phyloP scores from a whole-genome alignment of 495 filamentous ascomycete species.

The Durotheca rogersii region DNA sequence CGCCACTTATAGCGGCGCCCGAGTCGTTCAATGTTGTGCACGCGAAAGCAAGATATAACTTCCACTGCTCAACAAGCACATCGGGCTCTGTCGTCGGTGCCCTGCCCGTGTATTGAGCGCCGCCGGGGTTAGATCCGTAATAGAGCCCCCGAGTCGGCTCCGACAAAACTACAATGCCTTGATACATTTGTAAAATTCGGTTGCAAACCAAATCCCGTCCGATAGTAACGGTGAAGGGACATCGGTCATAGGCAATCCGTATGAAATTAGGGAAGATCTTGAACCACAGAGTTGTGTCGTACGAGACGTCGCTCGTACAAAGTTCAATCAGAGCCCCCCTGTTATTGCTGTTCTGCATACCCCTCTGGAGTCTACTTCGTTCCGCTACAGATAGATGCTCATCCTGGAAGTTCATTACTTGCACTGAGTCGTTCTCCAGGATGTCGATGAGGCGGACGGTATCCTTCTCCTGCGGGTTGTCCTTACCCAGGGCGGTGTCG shows the following conservation, averaged over 20 bases:
- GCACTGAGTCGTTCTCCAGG: conserved; percentile 82
- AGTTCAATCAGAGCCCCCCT: conserved; percentile 89
- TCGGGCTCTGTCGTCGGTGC: conserved; percentile 77
- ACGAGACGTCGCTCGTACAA: conserved; percentile 91
- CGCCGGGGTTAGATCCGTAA: conserved; percentile 48
- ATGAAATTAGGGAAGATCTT: conserved; percentile 97
- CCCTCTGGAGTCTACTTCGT: conserved; percentile 86
- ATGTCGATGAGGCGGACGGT: conserved; percentile 78
- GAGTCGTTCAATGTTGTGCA: conserved; percentile 92
- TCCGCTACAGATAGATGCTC: conserved; percentile 90
- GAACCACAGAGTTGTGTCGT: conserved; percentile 94
- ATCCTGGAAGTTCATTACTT: conserved; percentile 89
- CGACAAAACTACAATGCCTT: conserved; percentile 72
- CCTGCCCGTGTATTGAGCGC: conserved; percentile 49
- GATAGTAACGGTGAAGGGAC: conserved; percentile 84
- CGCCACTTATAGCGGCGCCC: conserved; percentile 62
- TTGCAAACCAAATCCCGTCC: conserved; percentile 90
- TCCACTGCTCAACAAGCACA: conserved; percentile 95
- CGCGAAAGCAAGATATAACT: conserved; percentile 94
- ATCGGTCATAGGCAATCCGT: conserved; percentile 84
- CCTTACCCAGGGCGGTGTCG: conserved; percentile 80
- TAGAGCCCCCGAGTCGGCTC: conserved; percentile 67
- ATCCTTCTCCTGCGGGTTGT: conserved; percentile 54
- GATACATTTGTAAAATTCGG: conserved; percentile 88
- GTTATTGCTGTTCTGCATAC: conserved; percentile 78